Evolutionary conservation across 306 rosid species (phyloP), one percentile per base, ranked within the genome.

Genomic region (Gastrolobium bilobum): DNA sequence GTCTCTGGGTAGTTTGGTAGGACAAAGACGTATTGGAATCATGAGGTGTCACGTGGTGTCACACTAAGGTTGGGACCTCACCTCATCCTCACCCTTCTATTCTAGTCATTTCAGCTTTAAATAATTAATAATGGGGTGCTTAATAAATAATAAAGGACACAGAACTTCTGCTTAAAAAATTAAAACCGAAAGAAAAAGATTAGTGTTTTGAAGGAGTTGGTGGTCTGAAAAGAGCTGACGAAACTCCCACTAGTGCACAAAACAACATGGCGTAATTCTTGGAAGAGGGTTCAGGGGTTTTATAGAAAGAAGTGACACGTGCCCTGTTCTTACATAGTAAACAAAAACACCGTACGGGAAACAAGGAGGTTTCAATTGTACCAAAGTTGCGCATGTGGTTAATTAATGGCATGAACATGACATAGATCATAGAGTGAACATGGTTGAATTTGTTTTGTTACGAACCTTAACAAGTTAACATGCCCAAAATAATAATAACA

Each of bases 1-100:
- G 81, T 71, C 31, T 30, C 10, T 37, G 62, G 79, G 62, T 74
- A 52, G 81, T 58, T 76, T 72, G 67, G 81, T 20, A 30, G 83
- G 86, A 86, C 73, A 86, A 11, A 37, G 82, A 68, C 79, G 62
- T 59, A 48, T 64, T 77, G 74, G 80, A 61, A 46, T 51, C 60
- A 83, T 76, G 79, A 46, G 75, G 81, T 74, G 73, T 78, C 86
- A 76, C 78, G 75, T 86, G 80, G 71, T 52, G 33, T 10, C 73
- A 81, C 62, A 11, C 3, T 6, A 26, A 9, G 72, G 51, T 82
- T 58, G 61, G 73, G 85, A 82, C 82, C 85, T 82, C 68, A 56
- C 35, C 33, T 44, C 61, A 51, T 33, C 67, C 77, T 31, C 9
- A 35, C 4, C n/a, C 74, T 73, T 34, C 34, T 67, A 5, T 20